phyloP scores from a whole-genome alignment of 176 grass and related monocot genomes.

The Oryza meyeriana region DNA sequence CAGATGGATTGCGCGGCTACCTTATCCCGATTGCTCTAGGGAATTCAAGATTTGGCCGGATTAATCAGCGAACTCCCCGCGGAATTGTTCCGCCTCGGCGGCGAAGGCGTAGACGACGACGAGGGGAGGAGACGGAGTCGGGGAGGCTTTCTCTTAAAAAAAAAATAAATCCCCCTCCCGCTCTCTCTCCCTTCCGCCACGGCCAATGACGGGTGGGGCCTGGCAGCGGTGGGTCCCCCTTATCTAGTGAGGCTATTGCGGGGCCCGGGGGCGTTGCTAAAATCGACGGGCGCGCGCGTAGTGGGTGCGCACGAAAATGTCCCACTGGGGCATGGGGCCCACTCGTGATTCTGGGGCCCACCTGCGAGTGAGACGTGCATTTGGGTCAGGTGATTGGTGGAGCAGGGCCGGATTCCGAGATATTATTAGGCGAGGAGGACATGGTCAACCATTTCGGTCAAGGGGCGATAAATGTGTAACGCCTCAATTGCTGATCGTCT shows the following conservation, averaged over 20 bases:
- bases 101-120: constrained; percentile 11
- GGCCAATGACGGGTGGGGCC: constrained; percentile 24
- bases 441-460: neutral
- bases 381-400: too few species aligned
- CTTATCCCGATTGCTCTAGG: neutral
- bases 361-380: neutral
- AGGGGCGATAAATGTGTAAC: neutral
- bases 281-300: constrained; percentile 19
- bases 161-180: neutral
- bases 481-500: neutral
- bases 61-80: neutral
- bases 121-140: constrained; percentile 7
- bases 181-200: neutral
- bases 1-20: neutral
- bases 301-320: neutral
- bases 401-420: neutral
- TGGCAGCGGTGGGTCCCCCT: neutral
- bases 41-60: neutral
- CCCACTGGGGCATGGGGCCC: neutral
- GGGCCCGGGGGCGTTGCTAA: neutral
- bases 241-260: constrained; percentile 30
- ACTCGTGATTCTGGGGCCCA: neutral
- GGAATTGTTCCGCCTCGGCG: constrained; percentile 17
- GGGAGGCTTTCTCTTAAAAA: neutral
- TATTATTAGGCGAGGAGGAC: neutral